Evolutionary conservation across 495 filamentous ascomycete species (phyloP), one percentile per base, ranked within the genome.

Genomic region (Oidiodendron maius): DNA sequence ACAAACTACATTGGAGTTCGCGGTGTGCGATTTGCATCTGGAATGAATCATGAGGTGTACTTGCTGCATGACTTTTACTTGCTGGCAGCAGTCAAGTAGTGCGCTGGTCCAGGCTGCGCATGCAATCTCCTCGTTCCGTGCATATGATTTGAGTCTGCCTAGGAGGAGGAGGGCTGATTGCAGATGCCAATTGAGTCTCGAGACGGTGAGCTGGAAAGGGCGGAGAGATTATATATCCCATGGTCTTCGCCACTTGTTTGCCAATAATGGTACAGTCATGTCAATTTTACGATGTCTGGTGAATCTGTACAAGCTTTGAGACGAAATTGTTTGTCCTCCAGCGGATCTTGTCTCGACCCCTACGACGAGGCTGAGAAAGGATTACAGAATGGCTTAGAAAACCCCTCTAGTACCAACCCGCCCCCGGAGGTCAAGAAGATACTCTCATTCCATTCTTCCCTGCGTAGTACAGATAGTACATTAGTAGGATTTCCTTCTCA

Each of bases 291-390:
- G 11, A 48, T 48, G 45, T 48, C 45, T 37, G 23, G 2, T 38
- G 32, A 21, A 37, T 48, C 20, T 3, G 45, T 23, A 3, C 34
- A 30, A 25, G 24, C 30, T 12, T 10, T 48, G 13, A 38, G 45
- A 38, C 45, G 4, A 38, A 48, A 39, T 39, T 6, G 39, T 25
- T 48, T 35, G 45, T 48, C 45, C n/a, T 38, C 30, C 17, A n/a
- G 32, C 20, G 32, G 9, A 24, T 21, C 32, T 3, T 48, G n/a
- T 24, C n/a, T 38, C 28, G 45, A 48, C 23, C 45, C 45, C 13
- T 48, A 48, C 18, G 23, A 48, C 16, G 6, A 48, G 45, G 45
- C 45, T 6, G 45, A 48, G 35, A 30, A 48, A 48, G 45, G 45
- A 9, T 24, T 48, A n/a, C 45, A 48, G n/a, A n/a, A 38, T 48